phyloP scores from a whole-genome alignment of 768 basidiomycete genomes.

The Podaxis mareebaensis region DNA sequence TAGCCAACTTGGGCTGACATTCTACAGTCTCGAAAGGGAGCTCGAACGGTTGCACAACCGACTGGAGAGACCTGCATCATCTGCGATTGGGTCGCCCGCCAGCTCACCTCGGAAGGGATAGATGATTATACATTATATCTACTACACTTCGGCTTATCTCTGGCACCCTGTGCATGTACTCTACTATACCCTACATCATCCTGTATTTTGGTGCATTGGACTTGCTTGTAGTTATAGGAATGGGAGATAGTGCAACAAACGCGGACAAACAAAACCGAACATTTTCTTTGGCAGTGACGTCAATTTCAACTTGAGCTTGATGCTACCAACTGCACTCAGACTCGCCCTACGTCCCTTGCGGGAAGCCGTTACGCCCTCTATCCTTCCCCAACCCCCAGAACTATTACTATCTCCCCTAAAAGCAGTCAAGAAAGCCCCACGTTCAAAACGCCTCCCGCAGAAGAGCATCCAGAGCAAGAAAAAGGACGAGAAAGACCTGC shows the following conservation, averaged over 20 bases:
- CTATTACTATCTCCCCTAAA: not conserved
- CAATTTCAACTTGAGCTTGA: not conserved
- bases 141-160: not conserved
- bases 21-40: slow-evolving; percentile 28
- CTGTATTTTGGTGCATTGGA: slow-evolving; percentile 10
- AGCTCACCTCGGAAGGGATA: slow-evolving; percentile 12
- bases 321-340: slow-evolving; percentile 7
- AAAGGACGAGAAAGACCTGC: not conserved
- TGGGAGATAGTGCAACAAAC: not conserved
- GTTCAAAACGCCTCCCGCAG: too few relatives aligned
- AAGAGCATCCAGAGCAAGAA: too few relatives aligned
- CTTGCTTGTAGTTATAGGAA: not conserved
- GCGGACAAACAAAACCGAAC: not conserved
- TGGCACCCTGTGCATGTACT: not conserved
- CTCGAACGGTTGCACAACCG: slow-evolving; percentile 27
- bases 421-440: too few relatives aligned
- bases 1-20: not conserved
- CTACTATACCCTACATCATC: slow-evolving; percentile 9
- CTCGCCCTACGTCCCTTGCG: not conserved
- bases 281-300: not conserved
- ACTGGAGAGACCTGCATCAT: slow-evolving; percentile 22
- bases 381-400: not conserved
- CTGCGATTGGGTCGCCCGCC: slow-evolving; percentile 9
- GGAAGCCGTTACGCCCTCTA: not conserved
- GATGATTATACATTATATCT: not conserved